These are phyloP conservation scores for Pholiota adiposa DNA, from an alignment of 1,284 basidiomycete genomes.

Conservation along the genomic window DNA sequence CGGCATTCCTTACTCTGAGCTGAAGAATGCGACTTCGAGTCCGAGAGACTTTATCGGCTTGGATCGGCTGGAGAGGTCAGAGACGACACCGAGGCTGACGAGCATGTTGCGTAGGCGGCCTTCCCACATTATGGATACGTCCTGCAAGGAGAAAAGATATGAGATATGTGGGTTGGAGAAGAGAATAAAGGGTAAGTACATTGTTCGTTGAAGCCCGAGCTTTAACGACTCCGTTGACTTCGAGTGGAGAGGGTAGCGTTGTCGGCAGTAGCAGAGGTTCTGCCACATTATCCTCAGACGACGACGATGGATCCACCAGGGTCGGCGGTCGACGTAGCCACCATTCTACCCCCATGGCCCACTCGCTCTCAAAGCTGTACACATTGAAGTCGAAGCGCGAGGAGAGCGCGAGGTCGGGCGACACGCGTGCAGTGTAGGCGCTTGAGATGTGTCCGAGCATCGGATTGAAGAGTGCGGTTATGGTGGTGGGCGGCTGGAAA, in stretches of 20 bases:
- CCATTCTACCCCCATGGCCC: constrained; percentile 95
- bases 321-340: constrained; percentile 69
- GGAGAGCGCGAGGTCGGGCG: constrained; percentile 85
- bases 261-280: constrained; percentile 4
- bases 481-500: constrained; percentile 87
- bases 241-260: constrained; percentile 32
- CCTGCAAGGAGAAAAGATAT: constrained; percentile 53
- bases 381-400: constrained; percentile 97
- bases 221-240: constrained; percentile 86
- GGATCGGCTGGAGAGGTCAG: constrained; percentile 82
- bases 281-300: too few relatives aligned
- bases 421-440: constrained; percentile 90
- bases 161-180: constrained; percentile 1
- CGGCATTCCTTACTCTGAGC: constrained; percentile 58
- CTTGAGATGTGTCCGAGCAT: constrained; percentile 94
- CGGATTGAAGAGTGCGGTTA: constrained; percentile 94
- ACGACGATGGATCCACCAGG: constrained; percentile 24
- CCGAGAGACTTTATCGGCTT: constrained; percentile 89
- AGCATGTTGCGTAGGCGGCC: constrained; percentile 89
- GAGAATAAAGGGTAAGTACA: constrained; percentile 42
- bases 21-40: constrained; percentile 91
- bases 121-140: constrained; percentile 93
- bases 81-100: constrained; percentile 87
- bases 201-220: constrained; percentile 87
- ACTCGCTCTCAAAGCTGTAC: constrained; percentile 95